phyloP scores from a whole-genome alignment of 306 rosid species.

The Malus sieversii region DNA sequence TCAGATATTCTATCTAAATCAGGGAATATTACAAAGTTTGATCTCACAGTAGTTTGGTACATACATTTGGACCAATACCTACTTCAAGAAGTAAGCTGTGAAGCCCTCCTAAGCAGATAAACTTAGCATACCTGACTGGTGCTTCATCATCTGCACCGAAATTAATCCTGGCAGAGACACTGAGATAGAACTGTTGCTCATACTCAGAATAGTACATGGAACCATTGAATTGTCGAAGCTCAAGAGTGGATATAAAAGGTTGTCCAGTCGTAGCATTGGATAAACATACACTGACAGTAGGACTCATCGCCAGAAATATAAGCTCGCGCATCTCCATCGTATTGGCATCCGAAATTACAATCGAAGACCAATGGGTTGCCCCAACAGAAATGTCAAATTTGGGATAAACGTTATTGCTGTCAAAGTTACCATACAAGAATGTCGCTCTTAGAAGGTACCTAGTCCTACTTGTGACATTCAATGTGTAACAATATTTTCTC shows the following conservation, averaged over 20 bases:
- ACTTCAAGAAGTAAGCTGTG: neutral
- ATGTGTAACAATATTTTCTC: slow-evolving; percentile 79
- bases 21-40: neutral
- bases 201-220: slow-evolving; percentile 56
- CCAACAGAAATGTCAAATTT: slow-evolving; percentile 86
- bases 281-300: slow-evolving; percentile 72
- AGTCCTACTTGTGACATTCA: slow-evolving; percentile 74
- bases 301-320: slow-evolving; percentile 73
- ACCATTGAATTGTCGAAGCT: slow-evolving; percentile 93
- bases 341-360: slow-evolving; percentile 78
- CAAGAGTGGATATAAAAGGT: slow-evolving; percentile 93
- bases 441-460: slow-evolving; percentile 81
- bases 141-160: slow-evolving; percentile 79
- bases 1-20: neutral
- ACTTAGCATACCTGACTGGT: slow-evolving; percentile 54
- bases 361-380: slow-evolving; percentile 86
- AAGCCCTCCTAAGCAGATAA: neutral
- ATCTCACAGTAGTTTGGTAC: neutral
- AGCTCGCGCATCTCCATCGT: slow-evolving; percentile 60
- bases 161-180: slow-evolving; percentile 95
- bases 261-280: slow-evolving; percentile 97
- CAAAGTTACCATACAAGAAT: slow-evolving; percentile 86
- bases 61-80: neutral
- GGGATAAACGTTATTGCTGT: slow-evolving; percentile 64
- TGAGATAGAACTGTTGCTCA: slow-evolving; percentile 70